Percentiles rank a stretch among this genome's conserved stretches.
Conservation (phyloP, 768 basidiomycete genomes). For the Sporobolomyces phaffii region DNA sequence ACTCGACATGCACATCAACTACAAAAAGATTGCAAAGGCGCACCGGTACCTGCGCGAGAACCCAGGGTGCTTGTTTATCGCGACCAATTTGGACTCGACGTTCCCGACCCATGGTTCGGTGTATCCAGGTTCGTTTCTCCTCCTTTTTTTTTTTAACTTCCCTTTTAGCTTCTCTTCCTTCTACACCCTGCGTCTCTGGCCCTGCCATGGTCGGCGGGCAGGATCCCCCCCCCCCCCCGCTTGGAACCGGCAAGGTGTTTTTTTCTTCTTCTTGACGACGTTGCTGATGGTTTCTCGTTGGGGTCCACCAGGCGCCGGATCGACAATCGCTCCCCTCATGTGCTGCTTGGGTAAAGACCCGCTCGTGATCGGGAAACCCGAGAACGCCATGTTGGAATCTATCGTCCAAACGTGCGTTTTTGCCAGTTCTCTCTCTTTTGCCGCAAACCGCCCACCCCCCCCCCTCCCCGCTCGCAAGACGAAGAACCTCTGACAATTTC, state of each 20-base stretch:
- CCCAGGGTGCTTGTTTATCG: constrained; percentile 70
- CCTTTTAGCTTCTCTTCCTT: no score
- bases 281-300: no score
- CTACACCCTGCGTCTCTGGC: no score
- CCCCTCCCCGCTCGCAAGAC: background rate
- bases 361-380: constrained; percentile 81
- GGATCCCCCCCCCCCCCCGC: no score
- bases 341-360: constrained; percentile 62
- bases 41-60: constrained; percentile 68
- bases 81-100: constrained; percentile 70
- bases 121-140: constrained; percentile 58
- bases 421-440: constrained; percentile 21
- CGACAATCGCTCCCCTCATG: constrained; percentile 73
- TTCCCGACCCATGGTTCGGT: constrained; percentile 63
- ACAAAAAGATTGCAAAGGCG: constrained; percentile 88
- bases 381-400: constrained; percentile 82
- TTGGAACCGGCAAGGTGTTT: no score
- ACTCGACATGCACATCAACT: constrained; percentile 77
- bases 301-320: constrained; percentile 53
- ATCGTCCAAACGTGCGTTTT: constrained; percentile 64
- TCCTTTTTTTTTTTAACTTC: no score
- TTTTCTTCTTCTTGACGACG: no score
- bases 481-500: no score
- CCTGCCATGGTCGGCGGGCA: no score
- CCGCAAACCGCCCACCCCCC: background rate